phyloP scores from a whole-genome alignment of 2,329 filamentous ascomycete genomes.

The Sordariomycetes sp. region DNA sequence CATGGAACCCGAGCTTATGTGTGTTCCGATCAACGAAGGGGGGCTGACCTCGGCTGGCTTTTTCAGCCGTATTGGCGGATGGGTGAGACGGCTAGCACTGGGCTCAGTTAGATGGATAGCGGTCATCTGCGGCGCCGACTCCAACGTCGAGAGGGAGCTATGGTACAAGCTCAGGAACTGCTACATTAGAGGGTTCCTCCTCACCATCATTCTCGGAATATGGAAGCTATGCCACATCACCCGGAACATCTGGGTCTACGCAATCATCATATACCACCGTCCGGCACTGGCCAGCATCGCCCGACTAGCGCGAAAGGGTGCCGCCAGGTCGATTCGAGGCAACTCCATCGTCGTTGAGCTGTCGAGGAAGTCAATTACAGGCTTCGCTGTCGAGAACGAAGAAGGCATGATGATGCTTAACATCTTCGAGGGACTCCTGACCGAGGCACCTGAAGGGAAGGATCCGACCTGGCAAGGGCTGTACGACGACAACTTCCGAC shows the following conservation, averaged over 20 bases:
- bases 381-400: constrained; percentile 16
- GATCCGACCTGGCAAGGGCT: constrained; percentile 14
- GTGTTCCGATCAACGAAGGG: constrained; percentile 13
- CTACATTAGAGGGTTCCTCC: constrained; percentile 12
- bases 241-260: constrained; percentile 19
- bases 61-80: not conserved
- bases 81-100: not conserved
- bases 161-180: constrained; percentile 19
- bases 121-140: constrained; percentile 21
- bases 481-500: constrained; percentile 17
- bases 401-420: constrained; percentile 14
- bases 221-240: constrained; percentile 20
- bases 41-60: not conserved
- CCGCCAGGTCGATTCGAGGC: constrained; percentile 15
- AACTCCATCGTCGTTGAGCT: constrained; percentile 19
- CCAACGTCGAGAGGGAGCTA: constrained; percentile 23
- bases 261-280: constrained; percentile 20
- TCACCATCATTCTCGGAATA: constrained; percentile 15
- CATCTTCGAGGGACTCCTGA: constrained; percentile 16
- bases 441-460: constrained; percentile 10
- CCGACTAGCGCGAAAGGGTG: constrained; percentile 19
- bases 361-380: constrained; percentile 18
- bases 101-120: constrained; percentile 18
- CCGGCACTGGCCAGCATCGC: constrained; percentile 18
- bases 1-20: constrained; percentile 9